phyloP scores from a whole-genome alignment of 1,284 basidiomycete genomes.

The Leccinum pseudoinsigne region DNA sequence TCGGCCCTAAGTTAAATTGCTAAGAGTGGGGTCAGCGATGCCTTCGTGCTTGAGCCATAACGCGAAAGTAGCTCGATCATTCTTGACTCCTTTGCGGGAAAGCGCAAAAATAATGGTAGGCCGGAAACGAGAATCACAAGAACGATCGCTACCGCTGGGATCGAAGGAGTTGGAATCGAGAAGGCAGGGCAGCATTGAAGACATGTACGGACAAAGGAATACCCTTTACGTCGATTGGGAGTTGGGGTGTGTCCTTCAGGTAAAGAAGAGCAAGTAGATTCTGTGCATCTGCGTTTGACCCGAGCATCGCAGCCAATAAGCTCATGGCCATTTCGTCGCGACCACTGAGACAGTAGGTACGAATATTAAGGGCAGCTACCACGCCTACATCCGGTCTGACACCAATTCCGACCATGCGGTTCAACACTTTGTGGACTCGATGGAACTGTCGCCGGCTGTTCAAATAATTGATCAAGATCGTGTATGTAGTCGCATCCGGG shows the following conservation, averaged over 20 bases:
- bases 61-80: slow-evolving; percentile 55
- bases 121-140: too few relatives aligned
- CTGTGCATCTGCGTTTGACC: slow-evolving; percentile 22
- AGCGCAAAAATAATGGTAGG: slow-evolving; percentile 37
- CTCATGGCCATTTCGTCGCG: slow-evolving; percentile 47
- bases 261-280: slow-evolving; percentile 27
- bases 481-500: slow-evolving; percentile 62
- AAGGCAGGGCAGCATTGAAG: slow-evolving; percentile 57
- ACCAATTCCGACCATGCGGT: slow-evolving; percentile 45
- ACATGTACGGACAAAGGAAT: slow-evolving; percentile 47
- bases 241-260: slow-evolving; percentile 20
- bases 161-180: too few relatives aligned
- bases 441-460: slow-evolving; percentile 45
- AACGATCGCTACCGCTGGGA: too few relatives aligned
- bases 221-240: slow-evolving; percentile 35
- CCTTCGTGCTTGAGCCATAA: slow-evolving; percentile 64
- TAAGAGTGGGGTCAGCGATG: slow-evolving; percentile 47
- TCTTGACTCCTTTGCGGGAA: slow-evolving; percentile 44
- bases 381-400: slow-evolving; percentile 48
- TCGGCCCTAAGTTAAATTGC: too few relatives aligned
- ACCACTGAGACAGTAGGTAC: slow-evolving; percentile 50
- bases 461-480: slow-evolving; percentile 61
- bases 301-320: slow-evolving; percentile 49
- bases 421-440: slow-evolving; percentile 47
- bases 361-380: slow-evolving; percentile 51